phyloP scores from a whole-genome alignment of 2,329 filamentous ascomycete genomes.

The Calonectria leucothoes region DNA sequence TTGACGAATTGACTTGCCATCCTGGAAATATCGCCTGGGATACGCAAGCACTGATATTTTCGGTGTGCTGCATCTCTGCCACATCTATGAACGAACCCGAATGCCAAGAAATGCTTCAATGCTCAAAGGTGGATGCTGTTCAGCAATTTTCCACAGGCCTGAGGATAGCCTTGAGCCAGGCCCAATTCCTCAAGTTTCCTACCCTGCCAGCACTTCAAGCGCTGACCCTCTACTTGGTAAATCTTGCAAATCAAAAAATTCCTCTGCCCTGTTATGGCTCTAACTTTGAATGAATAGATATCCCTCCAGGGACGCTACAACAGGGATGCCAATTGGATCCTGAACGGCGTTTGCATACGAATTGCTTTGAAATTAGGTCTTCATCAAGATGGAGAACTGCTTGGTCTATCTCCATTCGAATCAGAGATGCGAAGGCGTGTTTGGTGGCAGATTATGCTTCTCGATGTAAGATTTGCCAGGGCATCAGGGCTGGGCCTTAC shows the following conservation, averaged over 20 bases:
- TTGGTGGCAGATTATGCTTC: slow-evolving; percentile 32
- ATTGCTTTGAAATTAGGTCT: slow-evolving; percentile 30
- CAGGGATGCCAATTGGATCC: slow-evolving; percentile 7
- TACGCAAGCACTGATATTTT: slow-evolving; percentile 8
- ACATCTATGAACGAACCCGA: slow-evolving; percentile 6
- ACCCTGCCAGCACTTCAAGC: slow-evolving; percentile 15
- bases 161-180: slow-evolving; percentile 1
- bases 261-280: too few relatives aligned
- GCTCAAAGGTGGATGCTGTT: not conserved
- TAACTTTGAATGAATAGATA: not conserved
- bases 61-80: slow-evolving; percentile 7
- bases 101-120: not conserved
- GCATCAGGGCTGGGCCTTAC: slow-evolving; percentile 15
- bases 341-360: slow-evolving; percentile 24
- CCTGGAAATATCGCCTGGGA: not conserved
- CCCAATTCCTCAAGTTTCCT: not conserved
- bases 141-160: slow-evolving; percentile 7
- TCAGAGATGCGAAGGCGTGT: slow-evolving; percentile 29
- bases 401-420: slow-evolving; percentile 18
- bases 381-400: slow-evolving; percentile 28
- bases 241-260: too few relatives aligned
- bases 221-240: slow-evolving; percentile 15
- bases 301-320: slow-evolving; percentile 11
- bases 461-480: slow-evolving; percentile 20
- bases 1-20: not conserved